phyloP scores from a whole-genome alignment of 495 filamentous ascomycete species.

The Trichoderma reesei region DNA sequence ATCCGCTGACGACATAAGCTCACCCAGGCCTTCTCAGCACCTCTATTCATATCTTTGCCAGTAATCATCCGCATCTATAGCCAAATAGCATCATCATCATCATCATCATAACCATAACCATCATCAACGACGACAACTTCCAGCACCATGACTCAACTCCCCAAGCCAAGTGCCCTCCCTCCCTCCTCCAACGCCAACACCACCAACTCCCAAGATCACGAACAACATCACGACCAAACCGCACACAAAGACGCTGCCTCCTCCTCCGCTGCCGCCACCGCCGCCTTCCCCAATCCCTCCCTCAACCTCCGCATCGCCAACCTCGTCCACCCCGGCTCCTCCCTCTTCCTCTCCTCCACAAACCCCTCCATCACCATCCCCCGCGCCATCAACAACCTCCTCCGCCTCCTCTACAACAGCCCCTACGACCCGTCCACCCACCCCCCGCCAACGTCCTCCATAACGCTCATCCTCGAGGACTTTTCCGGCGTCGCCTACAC shows the following conservation, averaged over 20 bases:
- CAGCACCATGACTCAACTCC: neutral
- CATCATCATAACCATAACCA: too few relatives aligned
- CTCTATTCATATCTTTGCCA: too few relatives aligned
- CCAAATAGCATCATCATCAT: too few relatives aligned
- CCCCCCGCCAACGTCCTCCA: slow-evolving; percentile 50
- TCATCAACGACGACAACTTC: neutral
- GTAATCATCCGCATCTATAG: too few relatives aligned
- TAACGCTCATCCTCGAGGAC: slow-evolving; percentile 75
- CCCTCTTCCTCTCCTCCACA: slow-evolving; percentile 51
- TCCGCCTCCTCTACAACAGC: slow-evolving; percentile 51
- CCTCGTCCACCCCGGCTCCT: slow-evolving; percentile 51
- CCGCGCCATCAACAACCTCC: slow-evolving; percentile 52
- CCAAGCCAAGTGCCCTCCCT: neutral
- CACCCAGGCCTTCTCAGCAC: too few relatives aligned
- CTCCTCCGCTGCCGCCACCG: too few relatives aligned
- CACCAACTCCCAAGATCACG: neutral
- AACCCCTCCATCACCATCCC: slow-evolving; percentile 49
- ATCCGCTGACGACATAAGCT: too few relatives aligned
- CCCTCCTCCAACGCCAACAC: neutral
- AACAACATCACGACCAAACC: slow-evolving; percentile 21
- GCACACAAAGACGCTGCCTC: slow-evolving; percentile 19
- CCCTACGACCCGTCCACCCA: slow-evolving; percentile 28
- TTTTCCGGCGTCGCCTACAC: slow-evolving; percentile 87
- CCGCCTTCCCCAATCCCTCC: too few relatives aligned
- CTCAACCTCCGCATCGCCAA: slow-evolving; percentile 52